phyloP scores from a whole-genome alignment of 2,329 filamentous ascomycete species.

The Leptographium lundbergii region DNA sequence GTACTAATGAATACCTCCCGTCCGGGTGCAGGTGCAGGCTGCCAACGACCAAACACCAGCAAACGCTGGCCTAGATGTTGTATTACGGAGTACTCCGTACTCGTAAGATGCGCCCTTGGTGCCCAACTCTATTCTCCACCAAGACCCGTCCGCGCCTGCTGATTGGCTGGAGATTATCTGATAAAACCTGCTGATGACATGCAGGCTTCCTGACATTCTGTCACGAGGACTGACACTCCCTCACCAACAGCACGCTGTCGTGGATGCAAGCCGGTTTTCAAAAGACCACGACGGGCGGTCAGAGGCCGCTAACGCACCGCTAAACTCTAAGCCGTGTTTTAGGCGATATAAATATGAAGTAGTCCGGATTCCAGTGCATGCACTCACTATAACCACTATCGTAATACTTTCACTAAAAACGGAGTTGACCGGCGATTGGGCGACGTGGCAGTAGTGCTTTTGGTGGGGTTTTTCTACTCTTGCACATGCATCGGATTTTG shows the following conservation, averaged over 20 bases:
- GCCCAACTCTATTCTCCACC: background rate
- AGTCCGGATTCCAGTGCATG: background rate
- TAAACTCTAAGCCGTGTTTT: background rate
- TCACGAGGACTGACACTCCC: background rate
- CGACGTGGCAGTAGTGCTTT: background rate
- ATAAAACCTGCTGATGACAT: constrained; percentile 9
- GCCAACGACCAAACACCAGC: background rate
- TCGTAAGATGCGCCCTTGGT: background rate
- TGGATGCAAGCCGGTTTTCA: background rate
- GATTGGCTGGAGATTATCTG: constrained; percentile 14
- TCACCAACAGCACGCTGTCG: background rate
- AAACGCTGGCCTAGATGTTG: no score
- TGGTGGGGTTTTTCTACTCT: background rate
- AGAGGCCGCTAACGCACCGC: background rate
- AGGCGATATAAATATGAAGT: background rate
- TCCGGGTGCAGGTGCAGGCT: background rate
- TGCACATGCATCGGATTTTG: background rate
- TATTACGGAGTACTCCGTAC: no score
- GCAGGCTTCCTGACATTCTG: background rate
- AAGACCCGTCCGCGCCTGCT: background rate
- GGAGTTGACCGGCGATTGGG: background rate
- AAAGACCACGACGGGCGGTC: background rate
- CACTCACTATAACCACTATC: background rate
- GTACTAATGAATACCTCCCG: background rate
- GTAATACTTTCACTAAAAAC: background rate